Conservation (phyloP, 805 yeast species). For the Pichia phayaonensis region DNA sequence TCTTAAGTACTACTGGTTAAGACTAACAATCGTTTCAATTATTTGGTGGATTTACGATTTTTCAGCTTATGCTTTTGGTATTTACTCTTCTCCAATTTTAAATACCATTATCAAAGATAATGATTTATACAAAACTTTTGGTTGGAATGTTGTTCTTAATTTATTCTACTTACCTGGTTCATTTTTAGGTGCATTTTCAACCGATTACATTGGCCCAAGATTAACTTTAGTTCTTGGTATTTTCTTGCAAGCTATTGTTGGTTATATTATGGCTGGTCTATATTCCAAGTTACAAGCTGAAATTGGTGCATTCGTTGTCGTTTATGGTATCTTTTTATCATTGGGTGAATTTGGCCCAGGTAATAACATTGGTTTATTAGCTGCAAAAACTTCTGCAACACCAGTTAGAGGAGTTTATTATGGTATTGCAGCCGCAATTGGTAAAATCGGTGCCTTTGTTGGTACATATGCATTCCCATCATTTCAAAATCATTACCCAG, state of each 20-base stretch:
- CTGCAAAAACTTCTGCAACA: constrained; percentile 80
- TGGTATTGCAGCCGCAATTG: constrained; percentile 85
- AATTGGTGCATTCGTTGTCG: constrained; percentile 74
- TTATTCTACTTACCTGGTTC: constrained; percentile 88
- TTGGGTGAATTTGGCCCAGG: constrained; percentile 95
- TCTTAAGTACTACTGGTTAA: constrained; percentile 77
- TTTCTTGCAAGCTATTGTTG: constrained; percentile 64
- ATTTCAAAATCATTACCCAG: constrained; percentile 54
- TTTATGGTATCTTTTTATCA: constrained; percentile 80
- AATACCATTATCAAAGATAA: constrained; percentile 48
- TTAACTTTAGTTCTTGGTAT: constrained; percentile 67
- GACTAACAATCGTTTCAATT: constrained; percentile 59
- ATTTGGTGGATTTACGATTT: constrained; percentile 93
- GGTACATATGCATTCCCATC: constrained; percentile 87
- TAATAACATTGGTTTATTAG: constrained; percentile 81
- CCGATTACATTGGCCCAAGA: constrained; percentile 93
- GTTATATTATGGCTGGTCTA: constrained; percentile 74
- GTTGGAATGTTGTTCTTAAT: constrained; percentile 88
- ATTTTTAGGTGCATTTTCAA: constrained; percentile 70
- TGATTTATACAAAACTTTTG: constrained; percentile 66
- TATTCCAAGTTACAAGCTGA: constrained; percentile 48
- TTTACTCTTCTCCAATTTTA: constrained; percentile 70
- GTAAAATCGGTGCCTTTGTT: constrained; percentile 88
- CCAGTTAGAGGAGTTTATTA: constrained; percentile 87
- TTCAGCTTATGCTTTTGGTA: constrained; percentile 79